Conservation (phyloP, 768 basidiomycete genomes). For the Rhodotorula babjevae region DNA sequence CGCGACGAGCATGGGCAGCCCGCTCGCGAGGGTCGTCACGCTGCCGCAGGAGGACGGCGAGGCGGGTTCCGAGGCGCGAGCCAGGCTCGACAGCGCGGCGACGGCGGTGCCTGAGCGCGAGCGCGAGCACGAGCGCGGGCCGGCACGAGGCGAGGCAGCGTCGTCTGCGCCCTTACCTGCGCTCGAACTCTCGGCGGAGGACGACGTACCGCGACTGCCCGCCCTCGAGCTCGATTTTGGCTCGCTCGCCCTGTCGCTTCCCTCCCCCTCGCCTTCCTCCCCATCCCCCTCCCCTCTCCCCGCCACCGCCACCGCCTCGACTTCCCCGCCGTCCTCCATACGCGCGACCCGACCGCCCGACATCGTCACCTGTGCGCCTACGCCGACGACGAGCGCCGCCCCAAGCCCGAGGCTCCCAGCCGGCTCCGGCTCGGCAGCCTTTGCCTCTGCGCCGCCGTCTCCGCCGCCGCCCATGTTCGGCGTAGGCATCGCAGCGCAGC, state of each 20-base stretch:
- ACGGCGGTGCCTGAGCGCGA: too few species aligned
- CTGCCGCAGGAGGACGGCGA: background rate
- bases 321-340: background rate
- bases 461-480: too few species aligned
- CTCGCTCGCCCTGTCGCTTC: background rate
- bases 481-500: too few species aligned
- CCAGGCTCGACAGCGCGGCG: background rate
- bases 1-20: background rate
- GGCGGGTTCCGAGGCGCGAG: too few species aligned
- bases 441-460: too few species aligned
- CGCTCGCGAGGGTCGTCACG: conserved; percentile 5
- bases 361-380: background rate
- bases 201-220: background rate
- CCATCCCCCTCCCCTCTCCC: too few species aligned
- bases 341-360: background rate
- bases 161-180: too few species aligned
- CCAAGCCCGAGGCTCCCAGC: background rate
- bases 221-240: background rate
- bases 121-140: too few species aligned
- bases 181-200: too few species aligned
- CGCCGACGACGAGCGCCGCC: background rate
- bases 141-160: too few species aligned
- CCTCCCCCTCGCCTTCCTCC: too few species aligned
- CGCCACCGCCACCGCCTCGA: too few species aligned
- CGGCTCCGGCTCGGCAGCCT: background rate